Conservation (phyloP, 1,284 basidiomycete species). For the Tranzscheliella williamsii region DNA sequence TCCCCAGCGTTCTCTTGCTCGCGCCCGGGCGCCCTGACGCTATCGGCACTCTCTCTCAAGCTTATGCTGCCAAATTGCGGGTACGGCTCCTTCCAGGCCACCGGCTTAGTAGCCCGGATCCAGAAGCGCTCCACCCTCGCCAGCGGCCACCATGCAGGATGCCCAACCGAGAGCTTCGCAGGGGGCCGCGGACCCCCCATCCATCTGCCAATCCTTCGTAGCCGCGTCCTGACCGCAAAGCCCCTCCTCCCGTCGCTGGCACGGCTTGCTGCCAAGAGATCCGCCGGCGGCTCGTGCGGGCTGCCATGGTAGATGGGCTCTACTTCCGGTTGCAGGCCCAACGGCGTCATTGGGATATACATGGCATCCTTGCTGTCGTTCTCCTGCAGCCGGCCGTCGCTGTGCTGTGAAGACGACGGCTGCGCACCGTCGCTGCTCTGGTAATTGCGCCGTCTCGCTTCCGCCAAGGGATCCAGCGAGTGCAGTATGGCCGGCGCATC, state of each 20-base stretch:
- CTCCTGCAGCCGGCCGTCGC: constrained; percentile 1
- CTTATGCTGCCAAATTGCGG: neutral
- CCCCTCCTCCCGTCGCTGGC: neutral
- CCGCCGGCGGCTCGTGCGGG: neutral
- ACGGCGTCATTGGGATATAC: constrained; percentile 7
- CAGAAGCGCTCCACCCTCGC: constrained; percentile 35
- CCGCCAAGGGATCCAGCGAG: constrained; percentile 8
- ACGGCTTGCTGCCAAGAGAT: neutral
- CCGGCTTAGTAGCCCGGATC: constrained; percentile 16
- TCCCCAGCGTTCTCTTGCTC: constrained; percentile 5
- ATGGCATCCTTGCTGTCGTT: constrained; percentile 4
- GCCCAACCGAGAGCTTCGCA: constrained; percentile 23
- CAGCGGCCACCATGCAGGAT: constrained; percentile 56
- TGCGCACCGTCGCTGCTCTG: constrained; percentile 5
- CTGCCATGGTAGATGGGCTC: constrained; percentile 11
- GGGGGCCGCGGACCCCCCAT: constrained; percentile 30
- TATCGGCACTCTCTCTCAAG: no score
- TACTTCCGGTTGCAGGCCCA: constrained; percentile 9
- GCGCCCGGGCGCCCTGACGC: no score
- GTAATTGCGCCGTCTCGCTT: constrained; percentile 1
- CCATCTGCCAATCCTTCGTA: constrained; percentile 13
- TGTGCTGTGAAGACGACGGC: constrained; percentile 1
- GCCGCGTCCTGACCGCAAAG: no score
- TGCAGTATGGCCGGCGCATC: constrained; percentile 3
- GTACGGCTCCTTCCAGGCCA: constrained; percentile 43